Percentiles rank a stretch among this genome's conserved stretches.
Evolutionary conservation across 2,329 filamentous ascomycete genomes (phyloP).

Genomic region (Colletotrichum musicola): DNA sequence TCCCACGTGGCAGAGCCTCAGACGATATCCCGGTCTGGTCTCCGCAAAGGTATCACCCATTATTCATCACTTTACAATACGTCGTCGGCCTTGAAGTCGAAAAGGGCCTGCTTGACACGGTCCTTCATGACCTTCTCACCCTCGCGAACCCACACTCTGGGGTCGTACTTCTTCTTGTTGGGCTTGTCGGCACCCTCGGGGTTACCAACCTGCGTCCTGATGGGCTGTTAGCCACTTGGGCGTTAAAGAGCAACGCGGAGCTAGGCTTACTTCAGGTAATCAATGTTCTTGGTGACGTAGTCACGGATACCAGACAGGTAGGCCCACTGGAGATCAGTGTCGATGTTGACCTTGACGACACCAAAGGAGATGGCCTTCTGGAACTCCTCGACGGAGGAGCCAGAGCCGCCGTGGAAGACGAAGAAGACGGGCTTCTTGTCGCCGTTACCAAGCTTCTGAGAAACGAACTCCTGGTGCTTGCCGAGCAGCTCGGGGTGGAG

Average conservation of each 20-base stretch:
- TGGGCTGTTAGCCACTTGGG: neutral
- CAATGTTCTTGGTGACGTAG: slow-evolving; percentile 94
- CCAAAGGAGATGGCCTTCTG: slow-evolving; percentile 88
- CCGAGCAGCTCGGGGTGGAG: slow-evolving; percentile 94
- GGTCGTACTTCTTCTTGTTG: slow-evolving; percentile 95
- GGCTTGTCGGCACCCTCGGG: slow-evolving; percentile 96
- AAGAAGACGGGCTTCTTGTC: slow-evolving; percentile 97
- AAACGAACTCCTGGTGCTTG: slow-evolving; percentile 96
- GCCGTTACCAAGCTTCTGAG: slow-evolving; percentile 78
- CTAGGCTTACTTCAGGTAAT: slow-evolving; percentile 73
- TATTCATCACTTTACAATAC: slow-evolving; percentile 71
- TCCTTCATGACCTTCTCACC: slow-evolving; percentile 96
- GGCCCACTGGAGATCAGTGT: slow-evolving; percentile 97
- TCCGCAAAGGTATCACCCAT: slow-evolving; percentile 38
- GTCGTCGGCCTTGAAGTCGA: slow-evolving; percentile 90
- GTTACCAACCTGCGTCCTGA: slow-evolving; percentile 86
- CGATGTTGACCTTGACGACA: slow-evolving; percentile 99
- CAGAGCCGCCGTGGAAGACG: slow-evolving; percentile 98
- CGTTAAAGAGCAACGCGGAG: neutral
- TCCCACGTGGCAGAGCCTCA: slow-evolving; percentile 30
- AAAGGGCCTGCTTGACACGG: slow-evolving; percentile 83
- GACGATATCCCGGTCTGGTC: slow-evolving; percentile 21
- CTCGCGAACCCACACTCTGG: slow-evolving; percentile 94
- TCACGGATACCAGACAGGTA: slow-evolving; percentile 95
- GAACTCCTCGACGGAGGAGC: slow-evolving; percentile 92